Percentiles rank a stretch among this genome's conserved stretches.
Evolutionary conservation across 1,284 basidiomycete genomes (phyloP).

Genomic region (Calocybe gambosa): DNA sequence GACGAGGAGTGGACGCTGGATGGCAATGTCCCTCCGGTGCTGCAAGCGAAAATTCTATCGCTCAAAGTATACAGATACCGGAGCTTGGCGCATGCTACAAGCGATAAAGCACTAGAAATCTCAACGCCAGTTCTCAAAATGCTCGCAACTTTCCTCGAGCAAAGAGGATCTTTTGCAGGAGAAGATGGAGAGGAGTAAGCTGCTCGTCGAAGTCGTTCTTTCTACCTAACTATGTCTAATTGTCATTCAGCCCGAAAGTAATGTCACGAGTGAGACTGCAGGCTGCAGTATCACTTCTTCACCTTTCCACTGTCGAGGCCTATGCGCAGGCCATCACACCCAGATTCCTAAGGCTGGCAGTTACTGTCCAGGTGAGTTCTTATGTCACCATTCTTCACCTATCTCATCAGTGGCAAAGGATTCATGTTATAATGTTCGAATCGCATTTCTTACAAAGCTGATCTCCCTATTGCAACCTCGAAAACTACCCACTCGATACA

Average conservation of each 20-base stretch:
- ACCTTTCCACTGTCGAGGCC: constrained; percentile 61
- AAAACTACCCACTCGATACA: constrained; percentile 69
- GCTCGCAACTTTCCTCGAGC: constrained; percentile 60
- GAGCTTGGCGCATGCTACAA: constrained; percentile 59
- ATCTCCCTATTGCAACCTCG: constrained; percentile 53
- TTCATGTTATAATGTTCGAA: constrained; percentile 82
- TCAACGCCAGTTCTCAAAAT: constrained; percentile 73
- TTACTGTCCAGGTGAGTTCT: constrained; percentile 66
- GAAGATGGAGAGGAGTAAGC: constrained; percentile 63
- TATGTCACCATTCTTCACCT: not conserved
- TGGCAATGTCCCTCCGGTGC: constrained; percentile 45
- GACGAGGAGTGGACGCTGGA: constrained; percentile 78
- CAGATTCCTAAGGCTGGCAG: constrained; percentile 67
- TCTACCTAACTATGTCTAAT: not conserved
- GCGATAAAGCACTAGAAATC: constrained; percentile 58
- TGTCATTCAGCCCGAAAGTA: constrained; percentile 41
- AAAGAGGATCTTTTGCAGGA: constrained; percentile 59
- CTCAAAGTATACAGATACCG: constrained; percentile 79
- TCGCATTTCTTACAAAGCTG: constrained; percentile 73
- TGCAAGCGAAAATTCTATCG: constrained; percentile 66
- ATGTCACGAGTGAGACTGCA: constrained; percentile 74
- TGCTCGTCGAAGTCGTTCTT: not conserved
- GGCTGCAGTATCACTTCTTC: constrained; percentile 77
- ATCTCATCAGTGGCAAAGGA: constrained; percentile 46
- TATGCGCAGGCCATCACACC: constrained; percentile 59